Evolutionary conservation across 2,329 filamentous ascomycete species (phyloP).

Genomic region (Trichoderma sp.): DNA sequence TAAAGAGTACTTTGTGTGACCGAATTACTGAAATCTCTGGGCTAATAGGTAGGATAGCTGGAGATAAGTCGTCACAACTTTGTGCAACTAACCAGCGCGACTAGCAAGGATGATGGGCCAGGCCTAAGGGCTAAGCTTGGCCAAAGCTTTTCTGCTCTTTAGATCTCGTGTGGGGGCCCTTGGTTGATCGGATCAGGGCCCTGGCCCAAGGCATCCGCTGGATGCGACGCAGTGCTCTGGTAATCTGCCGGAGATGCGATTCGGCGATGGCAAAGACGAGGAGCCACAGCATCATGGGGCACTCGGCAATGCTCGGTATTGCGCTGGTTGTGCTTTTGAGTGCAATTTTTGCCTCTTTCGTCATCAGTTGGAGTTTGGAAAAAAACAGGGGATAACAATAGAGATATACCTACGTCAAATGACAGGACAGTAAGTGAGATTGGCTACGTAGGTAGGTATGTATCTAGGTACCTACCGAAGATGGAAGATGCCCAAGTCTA

Average conservation of each 20-base stretch:
- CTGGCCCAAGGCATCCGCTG: conserved; percentile 14
- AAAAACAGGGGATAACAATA: too few relatives aligned
- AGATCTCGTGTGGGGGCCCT: conserved; percentile 21
- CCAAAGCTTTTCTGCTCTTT: conserved; percentile 3
- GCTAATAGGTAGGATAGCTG: background rate
- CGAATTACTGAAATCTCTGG: background rate
- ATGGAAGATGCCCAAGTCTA: background rate
- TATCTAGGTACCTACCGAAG: background rate
- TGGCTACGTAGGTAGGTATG: too few relatives aligned
- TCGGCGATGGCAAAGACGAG: background rate
- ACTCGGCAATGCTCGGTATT: background rate
- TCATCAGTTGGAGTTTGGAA: background rate
- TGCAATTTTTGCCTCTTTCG: background rate
- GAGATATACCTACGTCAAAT: too few relatives aligned
- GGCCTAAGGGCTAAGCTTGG: conserved; percentile 1
- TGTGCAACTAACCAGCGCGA: background rate
- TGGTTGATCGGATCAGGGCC: conserved; percentile 16
- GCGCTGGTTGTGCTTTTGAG: background rate
- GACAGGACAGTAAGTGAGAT: background rate
- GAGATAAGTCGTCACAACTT: background rate
- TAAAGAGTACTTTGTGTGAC: background rate
- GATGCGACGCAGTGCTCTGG: background rate
- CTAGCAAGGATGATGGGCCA: conserved; percentile 9
- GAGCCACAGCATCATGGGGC: background rate
- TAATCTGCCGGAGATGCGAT: background rate